Evolutionary conservation across 306 rosid species (phyloP).

Genomic region (Cicer judaicum): DNA sequence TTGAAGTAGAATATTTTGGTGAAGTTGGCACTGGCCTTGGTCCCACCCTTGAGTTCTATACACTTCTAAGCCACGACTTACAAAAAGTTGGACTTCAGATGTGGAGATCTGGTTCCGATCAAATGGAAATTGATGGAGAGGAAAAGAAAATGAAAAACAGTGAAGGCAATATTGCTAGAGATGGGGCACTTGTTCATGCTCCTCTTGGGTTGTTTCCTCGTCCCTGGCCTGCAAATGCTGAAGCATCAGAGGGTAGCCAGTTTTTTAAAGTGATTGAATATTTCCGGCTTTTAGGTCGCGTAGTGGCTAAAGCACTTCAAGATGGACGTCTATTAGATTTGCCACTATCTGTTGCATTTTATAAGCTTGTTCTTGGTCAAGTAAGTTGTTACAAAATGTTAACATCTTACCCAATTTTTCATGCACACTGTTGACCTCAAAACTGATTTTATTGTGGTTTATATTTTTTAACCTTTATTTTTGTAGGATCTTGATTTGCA

Average conservation of each 20-base stretch:
- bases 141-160: constrained; percentile 54
- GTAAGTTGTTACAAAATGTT: constrained; percentile 55
- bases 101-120: constrained; percentile 84
- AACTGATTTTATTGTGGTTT: constrained; percentile 26
- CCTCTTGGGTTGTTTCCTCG: constrained; percentile 94
- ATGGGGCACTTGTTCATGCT: constrained; percentile 70
- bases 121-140: constrained; percentile 78
- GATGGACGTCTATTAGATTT: constrained; percentile 96
- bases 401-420: constrained; percentile 27
- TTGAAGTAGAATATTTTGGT: constrained; percentile 99
- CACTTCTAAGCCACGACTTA: constrained; percentile 93
- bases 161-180: constrained; percentile 51
- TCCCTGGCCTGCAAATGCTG: constrained; percentile 85
- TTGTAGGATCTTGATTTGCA: constrained; percentile 97
- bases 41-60: constrained; percentile 97
- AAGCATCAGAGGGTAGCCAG: constrained; percentile 76
- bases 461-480: constrained; percentile 8
- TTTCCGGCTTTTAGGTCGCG: constrained; percentile 93
- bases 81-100: constrained; percentile 81
- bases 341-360: constrained; percentile 86
- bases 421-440: not conserved
- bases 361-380: constrained; percentile 88
- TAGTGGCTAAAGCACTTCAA: constrained; percentile 96
- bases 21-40: constrained; percentile 99
- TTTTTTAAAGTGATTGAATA: constrained; percentile 77